Evolutionary conservation across 306 rosid genomes (phyloP).

Genomic region (Ochetophila trinervis): DNA sequence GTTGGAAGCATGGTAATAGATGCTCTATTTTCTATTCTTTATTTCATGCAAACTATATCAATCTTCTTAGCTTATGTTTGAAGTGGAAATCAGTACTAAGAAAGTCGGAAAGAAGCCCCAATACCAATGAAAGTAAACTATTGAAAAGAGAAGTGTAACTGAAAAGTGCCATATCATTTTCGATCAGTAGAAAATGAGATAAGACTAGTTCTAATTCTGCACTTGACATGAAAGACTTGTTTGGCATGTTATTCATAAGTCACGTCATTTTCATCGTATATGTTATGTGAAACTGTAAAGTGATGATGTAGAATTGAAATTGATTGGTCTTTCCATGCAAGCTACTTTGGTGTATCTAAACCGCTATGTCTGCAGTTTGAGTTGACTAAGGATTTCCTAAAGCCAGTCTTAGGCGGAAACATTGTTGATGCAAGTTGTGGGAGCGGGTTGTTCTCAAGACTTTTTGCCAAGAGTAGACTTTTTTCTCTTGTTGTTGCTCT

Average conservation of each 20-base stretch:
- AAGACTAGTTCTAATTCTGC: neutral
- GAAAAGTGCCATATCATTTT: neutral
- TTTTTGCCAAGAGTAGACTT: slow-evolving; percentile 78
- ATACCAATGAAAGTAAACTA: neutral
- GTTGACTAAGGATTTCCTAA: slow-evolving; percentile 55
- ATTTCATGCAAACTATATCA: neutral
- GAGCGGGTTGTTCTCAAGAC: slow-evolving; percentile 87
- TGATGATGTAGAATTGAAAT: neutral
- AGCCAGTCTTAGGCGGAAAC: slow-evolving; percentile 78
- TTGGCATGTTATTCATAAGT: neutral
- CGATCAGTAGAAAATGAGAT: neutral
- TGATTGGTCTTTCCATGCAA: neutral
- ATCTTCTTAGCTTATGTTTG: neutral
- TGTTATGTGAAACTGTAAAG: neutral
- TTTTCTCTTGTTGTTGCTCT: slow-evolving; percentile 81
- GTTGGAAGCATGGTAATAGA: neutral
- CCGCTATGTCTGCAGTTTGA: slow-evolving; percentile 65
- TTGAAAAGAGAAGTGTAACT: neutral
- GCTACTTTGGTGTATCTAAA: slow-evolving; percentile 9
- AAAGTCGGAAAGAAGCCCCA: neutral
- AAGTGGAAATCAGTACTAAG: neutral
- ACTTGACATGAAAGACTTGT: neutral
- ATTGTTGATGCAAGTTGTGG: slow-evolving; percentile 93
- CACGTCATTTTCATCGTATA: neutral
- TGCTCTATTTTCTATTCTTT: neutral